Evolutionary conservation across 2,329 filamentous ascomycete genomes (phyloP).

Genomic region (Trichoderma oligosporum): DNA sequence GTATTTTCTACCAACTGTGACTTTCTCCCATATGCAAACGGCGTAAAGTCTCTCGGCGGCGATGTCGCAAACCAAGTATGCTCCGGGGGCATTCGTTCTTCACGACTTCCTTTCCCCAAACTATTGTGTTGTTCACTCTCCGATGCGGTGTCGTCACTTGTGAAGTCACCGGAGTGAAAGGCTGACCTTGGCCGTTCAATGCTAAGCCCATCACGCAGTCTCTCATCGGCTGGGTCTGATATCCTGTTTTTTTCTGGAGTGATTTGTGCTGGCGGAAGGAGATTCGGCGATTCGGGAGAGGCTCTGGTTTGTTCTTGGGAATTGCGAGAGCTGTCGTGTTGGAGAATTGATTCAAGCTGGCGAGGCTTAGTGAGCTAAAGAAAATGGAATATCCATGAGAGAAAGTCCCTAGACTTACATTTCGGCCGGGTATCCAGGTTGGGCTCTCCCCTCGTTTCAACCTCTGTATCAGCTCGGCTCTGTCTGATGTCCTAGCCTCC

Average conservation of each 20-base stretch:
- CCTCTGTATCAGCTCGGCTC: conserved; percentile 76
- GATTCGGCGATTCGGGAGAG: conserved; percentile 36
- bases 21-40: conserved; percentile 43
- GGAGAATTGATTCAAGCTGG: conserved; percentile 40
- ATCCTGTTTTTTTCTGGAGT: conserved; percentile 43
- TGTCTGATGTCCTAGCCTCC: conserved; percentile 48
- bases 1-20: conserved; percentile 27
- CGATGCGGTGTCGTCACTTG: conserved; percentile 34
- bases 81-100: conserved; percentile 24
- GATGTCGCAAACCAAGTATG: conserved; percentile 53
- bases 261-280: conserved; percentile 47
- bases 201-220: conserved; percentile 53
- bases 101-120: conserved; percentile 8
- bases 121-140: conserved; percentile 19
- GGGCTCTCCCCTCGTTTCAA: conserved; percentile 77
- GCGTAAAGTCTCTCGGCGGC: conserved; percentile 49
- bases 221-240: conserved; percentile 34
- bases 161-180: conserved; percentile 65
- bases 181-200: conserved; percentile 82
- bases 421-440: conserved; percentile 65
- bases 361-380: conserved; percentile 5
- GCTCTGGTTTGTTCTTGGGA: conserved; percentile 29
- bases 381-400: background rate
- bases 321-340: conserved; percentile 23
- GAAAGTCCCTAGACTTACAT: conserved; percentile 42